Conservation (phyloP, 371 early-diverging fungal genomes). For the Rhizomucor pusillus region DNA sequence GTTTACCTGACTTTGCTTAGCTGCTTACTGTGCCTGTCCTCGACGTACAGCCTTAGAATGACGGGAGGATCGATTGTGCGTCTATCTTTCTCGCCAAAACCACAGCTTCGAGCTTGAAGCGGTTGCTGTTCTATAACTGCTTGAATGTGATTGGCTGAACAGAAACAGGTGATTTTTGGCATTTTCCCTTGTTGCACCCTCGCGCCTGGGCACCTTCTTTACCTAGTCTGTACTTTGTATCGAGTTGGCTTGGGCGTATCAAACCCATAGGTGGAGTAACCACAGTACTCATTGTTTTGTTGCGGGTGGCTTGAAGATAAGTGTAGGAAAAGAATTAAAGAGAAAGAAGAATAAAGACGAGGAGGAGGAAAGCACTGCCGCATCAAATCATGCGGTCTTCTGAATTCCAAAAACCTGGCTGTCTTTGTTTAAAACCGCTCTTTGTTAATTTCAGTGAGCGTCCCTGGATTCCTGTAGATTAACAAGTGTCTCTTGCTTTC, state of each 20-base stretch:
- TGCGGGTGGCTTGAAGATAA: background rate
- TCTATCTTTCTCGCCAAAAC: slow-evolving; percentile 70
- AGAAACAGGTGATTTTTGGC: background rate
- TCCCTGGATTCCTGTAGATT: no score
- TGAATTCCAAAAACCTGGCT: background rate
- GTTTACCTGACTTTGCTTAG: slow-evolving; percentile 16
- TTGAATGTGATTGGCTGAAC: background rate
- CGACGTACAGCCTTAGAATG: slow-evolving; percentile 43
- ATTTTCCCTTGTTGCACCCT: no score
- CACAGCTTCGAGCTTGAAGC: slow-evolving; percentile 62
- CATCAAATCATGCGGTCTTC: background rate
- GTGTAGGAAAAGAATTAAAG: background rate
- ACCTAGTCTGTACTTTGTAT: slow-evolving; percentile 14
- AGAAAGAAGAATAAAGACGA: background rate
- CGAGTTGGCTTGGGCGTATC: slow-evolving; percentile 12
- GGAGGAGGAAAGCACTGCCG: background rate
- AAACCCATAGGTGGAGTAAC: slow-evolving; percentile 19
- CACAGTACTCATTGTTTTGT: background rate
- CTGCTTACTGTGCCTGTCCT: background rate
- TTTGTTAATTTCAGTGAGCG: no score
- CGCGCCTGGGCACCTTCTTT: no score
- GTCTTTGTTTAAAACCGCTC: no score
- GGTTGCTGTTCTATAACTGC: slow-evolving; percentile 60
- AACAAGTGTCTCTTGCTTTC: no score
- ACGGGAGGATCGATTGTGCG: slow-evolving; percentile 71